A percentile compares a stretch with the other conserved stretches of the same genome.
These are phyloP conservation scores for Cyclotella kingstonii DNA, from an alignment of 108 stramenopile genomes.

Conservation along the genomic window DNA sequence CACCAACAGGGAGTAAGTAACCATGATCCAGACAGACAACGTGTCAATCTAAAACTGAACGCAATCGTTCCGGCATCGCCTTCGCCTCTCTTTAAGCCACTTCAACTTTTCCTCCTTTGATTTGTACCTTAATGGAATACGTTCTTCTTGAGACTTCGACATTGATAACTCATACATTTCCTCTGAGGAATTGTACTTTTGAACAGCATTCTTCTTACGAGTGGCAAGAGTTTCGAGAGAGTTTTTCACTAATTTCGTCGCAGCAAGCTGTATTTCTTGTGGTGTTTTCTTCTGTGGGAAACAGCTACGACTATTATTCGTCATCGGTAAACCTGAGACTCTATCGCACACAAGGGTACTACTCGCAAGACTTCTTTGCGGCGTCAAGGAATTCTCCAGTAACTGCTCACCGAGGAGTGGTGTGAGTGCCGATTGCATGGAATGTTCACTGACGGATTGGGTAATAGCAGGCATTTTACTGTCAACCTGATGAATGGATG, in stretches of 20 bases:
- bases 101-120: not conserved
- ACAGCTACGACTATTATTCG: no score
- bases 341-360: not conserved
- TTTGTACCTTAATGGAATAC: not conserved
- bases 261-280: no score
- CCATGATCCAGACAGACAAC: no score
- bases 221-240: not conserved
- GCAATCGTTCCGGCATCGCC: not conserved
- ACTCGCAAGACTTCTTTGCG: not conserved
- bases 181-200: not conserved
- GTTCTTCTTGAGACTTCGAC: not conserved
- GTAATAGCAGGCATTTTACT: not conserved
- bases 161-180: not conserved
- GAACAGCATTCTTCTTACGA: not conserved
- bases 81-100: not conserved
- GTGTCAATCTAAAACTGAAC: not conserved
- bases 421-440: not conserved
- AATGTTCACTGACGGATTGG: not conserved
- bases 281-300: no score
- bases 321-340: not conserved
- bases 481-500: not conserved
- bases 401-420: slow-evolving; percentile 1
- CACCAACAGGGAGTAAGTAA: no score
- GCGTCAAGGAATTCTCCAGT: not conserved
- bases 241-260: not conserved